Percentiles rank a stretch among this genome's conserved stretches.
Evolutionary conservation across 495 filamentous ascomycete species (phyloP).

Genomic region (Ramalina peruviana): DNA sequence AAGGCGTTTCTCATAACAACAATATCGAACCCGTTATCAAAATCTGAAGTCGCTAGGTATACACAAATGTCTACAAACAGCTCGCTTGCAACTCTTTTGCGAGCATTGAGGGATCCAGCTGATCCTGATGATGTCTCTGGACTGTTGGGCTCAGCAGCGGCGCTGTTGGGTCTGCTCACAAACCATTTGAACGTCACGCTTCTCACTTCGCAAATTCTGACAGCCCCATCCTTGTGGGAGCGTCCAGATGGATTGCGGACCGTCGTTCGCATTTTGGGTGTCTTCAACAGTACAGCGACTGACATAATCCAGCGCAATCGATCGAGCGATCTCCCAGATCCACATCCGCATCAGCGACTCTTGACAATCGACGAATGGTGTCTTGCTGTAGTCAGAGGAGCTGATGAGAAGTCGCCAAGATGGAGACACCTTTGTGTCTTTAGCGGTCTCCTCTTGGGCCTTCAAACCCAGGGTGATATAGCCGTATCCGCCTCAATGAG

Average conservation of each 20-base stretch:
- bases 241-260: constrained; percentile 55
- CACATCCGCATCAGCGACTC: constrained; percentile 18
- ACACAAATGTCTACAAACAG: constrained; percentile 31
- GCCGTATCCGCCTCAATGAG: constrained; percentile 49
- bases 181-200: constrained; percentile 87
- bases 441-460: constrained; percentile 68
- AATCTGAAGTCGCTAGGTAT: neutral
- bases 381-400: constrained; percentile 65
- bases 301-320: constrained; percentile 47
- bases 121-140: constrained; percentile 41
- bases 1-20: too few relatives aligned
- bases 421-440: constrained; percentile 83
- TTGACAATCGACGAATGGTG: constrained; percentile 64
- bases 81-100: constrained; percentile 36
- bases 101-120: constrained; percentile 35
- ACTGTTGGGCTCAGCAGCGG: constrained; percentile 67
- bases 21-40: neutral
- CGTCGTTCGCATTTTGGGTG: constrained; percentile 63
- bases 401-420: constrained; percentile 67
- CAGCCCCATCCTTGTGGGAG: constrained; percentile 76
- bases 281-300: constrained; percentile 74
- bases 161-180: constrained; percentile 65
- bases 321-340: constrained; percentile 19
- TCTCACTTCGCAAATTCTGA: constrained; percentile 78
- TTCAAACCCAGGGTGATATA: constrained; percentile 52